Evolutionary conservation across 441 rosid species (phyloP), one percentile per base, ranked within the genome.

Genomic region (Eruca vesicaria): DNA sequence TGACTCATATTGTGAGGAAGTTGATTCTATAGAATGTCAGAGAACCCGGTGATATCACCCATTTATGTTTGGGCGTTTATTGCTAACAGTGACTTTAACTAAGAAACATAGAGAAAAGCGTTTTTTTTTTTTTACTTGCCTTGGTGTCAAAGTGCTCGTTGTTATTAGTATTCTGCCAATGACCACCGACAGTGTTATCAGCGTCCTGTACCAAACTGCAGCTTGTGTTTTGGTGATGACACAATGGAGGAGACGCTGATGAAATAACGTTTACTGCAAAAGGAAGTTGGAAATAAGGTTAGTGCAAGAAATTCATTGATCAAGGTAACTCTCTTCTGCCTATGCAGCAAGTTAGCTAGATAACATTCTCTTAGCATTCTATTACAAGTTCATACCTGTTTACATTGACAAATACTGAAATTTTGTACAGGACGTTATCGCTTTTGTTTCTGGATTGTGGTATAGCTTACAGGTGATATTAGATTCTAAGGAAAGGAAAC

Each of bases 71-170:
- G 5, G 16, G 20, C 41, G 36, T 80, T 23, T 59, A 15, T 12
- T 50, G 16, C 21, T 52, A 52, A 18, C 26, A 52, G 74, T 5
- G 28, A 28, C 9, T 38, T 75, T 57, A 69, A 68, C 71, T 61
- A 64, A 12, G 56, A 56, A 60, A 71, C 57, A 68, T 72, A 20
- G 23, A 33, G 65, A 33, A 53, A 67, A 6, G 26, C 28, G 7
- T 50, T 50, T 16, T 69, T 50, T 62, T 5, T 50, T 50, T 16
- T 69, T 50, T 62, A 81, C 92, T 87, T 85, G 82, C 89, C 88
- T 87, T 86, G 32, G 81, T 63, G 43, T 68, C 78, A 75, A 81
- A 73, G 66, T 82, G 80, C 32, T 61, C 57, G 19, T 64, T 50
- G 43, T 85, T 72, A 78, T 72, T 66, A 35, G 53, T 78, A 69